Evolutionary conservation across 192 early-diverging fungal genomes (phyloP).

Genomic region (Coemansia sp.): DNA sequence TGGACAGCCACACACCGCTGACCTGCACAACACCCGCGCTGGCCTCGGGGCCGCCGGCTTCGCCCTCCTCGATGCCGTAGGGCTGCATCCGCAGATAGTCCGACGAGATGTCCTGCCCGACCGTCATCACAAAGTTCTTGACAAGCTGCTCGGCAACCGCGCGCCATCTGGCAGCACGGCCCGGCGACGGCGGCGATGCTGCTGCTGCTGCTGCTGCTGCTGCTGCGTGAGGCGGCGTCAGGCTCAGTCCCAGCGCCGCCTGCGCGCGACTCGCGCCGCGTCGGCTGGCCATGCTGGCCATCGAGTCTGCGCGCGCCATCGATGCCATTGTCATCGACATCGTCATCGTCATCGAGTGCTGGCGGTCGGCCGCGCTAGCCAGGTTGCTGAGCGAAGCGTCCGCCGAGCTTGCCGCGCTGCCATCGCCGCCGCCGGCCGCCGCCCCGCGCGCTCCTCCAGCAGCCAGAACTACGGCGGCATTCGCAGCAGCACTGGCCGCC

Average conservation of each 20-base stretch:
- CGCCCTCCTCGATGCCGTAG: slow-evolving; percentile 2
- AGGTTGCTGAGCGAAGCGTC: slow-evolving; percentile 27
- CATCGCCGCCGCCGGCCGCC: background rate
- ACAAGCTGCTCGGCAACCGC: slow-evolving; percentile 37
- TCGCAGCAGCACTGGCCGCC: background rate
- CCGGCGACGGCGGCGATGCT: slow-evolving; percentile 10
- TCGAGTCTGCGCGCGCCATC: slow-evolving; percentile 33
- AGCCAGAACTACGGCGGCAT: background rate
- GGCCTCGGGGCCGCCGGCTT: background rate
- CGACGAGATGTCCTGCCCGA: slow-evolving; percentile 43
- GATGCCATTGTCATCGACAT: slow-evolving; percentile 25
- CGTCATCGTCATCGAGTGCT: too few species aligned
- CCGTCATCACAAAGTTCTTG: slow-evolving; percentile 49
- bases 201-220: too few species aligned
- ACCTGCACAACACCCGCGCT: slow-evolving; percentile 2
- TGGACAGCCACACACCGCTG: slow-evolving; percentile 45
- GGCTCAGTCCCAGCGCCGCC: too few species aligned
- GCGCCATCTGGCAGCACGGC: slow-evolving; percentile 43
- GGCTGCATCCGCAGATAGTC: slow-evolving; percentile 35
- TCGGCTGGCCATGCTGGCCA: slow-evolving; percentile 32
- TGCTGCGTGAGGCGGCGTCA: too few species aligned
- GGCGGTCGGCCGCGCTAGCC: background rate
- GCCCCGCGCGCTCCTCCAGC: background rate
- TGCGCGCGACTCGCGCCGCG: slow-evolving; percentile 10
- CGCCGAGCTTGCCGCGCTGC: slow-evolving; percentile 17